Base-by-base conservation (phyloP, 2,329 filamentous ascomycete genomes). In the Colletotrichum liaoningense region DNA sequence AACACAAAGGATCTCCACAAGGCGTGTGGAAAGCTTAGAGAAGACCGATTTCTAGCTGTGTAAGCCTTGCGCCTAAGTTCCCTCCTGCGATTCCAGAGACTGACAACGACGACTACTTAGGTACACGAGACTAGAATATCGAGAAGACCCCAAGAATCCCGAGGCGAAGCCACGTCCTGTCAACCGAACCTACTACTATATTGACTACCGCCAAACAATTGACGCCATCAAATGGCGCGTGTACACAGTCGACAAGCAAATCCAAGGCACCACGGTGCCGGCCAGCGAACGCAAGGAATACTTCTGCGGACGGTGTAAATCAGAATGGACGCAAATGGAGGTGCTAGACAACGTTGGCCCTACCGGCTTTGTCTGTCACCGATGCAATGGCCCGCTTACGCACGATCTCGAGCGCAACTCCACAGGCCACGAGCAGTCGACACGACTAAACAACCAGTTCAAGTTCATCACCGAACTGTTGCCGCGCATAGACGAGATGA, bases 171-270 rank as follows among this genome's bases (percentile, higher is more conserved):
- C 93, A 71, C 92, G 95, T 65, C 93, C 94, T 5, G 92, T 93
- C 77, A 95, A 93, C 80, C 91, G 94, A 78, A 97, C 96, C 75
- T 99, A 98, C 88, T 99, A 97, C 86, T 99, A 94, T 84, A 96
- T 99, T 81, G 95, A 98, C 81, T 97, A 97, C 79, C 94, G 97
- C 73, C 93, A 94, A 71, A 95, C 96, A 46, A 95, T 99, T 79
- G 97, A 99, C 84, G 95, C 94, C 62, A 97, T 98, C 84, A 99
- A 99, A 83, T 99, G 94, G 89, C 93, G 94, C 75, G 92, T 98
- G 64, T 95, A 96, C 80, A 93, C 93, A 69, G 91, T 98, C 77
- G 95, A 95, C 77, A 95, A 96, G 81, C 92, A 93, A 67, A 95
- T 98, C 72, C 95, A 98, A 83, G 92, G 93, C 19, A 92, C 94